Evolutionary conservation across 1,139 yeast genomes (phyloP).

Genomic region (Suhomyces chickasaworum): DNA sequence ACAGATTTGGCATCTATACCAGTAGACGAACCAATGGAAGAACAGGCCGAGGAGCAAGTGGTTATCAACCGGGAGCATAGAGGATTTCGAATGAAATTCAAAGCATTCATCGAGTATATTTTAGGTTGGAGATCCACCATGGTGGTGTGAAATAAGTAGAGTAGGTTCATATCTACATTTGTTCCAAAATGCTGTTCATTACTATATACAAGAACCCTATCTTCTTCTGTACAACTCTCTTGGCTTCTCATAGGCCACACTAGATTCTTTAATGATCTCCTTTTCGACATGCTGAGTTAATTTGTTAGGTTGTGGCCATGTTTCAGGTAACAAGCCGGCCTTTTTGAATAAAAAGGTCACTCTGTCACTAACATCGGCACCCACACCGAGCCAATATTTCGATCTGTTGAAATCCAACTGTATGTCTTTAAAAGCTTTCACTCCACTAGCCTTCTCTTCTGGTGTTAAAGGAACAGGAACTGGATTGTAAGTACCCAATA

Average conservation of each 20-base stretch:
- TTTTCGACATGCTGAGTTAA: constrained; percentile 38
- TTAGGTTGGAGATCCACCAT: background rate
- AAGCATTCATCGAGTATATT: background rate
- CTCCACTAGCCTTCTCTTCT: constrained; percentile 53
- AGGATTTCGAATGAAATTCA: background rate
- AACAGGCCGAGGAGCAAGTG: too few relatives aligned
- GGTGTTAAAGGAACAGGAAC: constrained; percentile 70
- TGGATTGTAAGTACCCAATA: constrained; percentile 91
- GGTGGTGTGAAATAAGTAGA: background rate
- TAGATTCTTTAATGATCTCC: constrained; percentile 31
- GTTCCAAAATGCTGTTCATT: constrained; percentile 1
- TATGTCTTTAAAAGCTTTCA: constrained; percentile 73
- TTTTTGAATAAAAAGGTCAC: constrained; percentile 77
- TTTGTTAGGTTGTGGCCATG: constrained; percentile 60
- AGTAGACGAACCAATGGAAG: too few relatives aligned
- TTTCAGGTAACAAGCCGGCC: constrained; percentile 73
- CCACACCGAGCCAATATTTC: constrained; percentile 98
- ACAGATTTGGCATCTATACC: background rate
- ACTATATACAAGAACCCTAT: constrained; percentile 12
- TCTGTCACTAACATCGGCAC: constrained; percentile 93
- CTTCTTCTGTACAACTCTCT: constrained; percentile 39
- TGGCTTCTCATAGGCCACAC: constrained; percentile 36
- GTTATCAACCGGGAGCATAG: background rate
- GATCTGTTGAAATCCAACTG: constrained; percentile 84
- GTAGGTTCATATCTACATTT: background rate